Base-by-base conservation (phyloP, 1,284 basidiomycete genomes). In the Sanghuangporus baumii region DNA sequence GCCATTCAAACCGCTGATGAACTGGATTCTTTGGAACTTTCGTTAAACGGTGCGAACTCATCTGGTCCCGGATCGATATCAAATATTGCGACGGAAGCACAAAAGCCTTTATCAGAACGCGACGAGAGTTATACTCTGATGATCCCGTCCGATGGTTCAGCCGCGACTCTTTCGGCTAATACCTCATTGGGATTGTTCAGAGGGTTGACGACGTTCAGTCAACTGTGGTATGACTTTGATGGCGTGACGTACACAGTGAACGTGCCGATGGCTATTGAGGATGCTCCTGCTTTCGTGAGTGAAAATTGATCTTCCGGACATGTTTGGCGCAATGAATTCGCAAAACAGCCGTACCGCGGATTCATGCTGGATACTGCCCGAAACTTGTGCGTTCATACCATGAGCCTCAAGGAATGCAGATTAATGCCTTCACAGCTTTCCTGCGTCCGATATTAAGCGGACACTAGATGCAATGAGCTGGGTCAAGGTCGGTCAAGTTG, bases 391-490 rank as follows among this genome's bases (percentile, higher is more conserved):
- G 6, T 31, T 20, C 48, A 16, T 34, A 26, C 18, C n/a, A 71
- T 3, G 8, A 16, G 23, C 18, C 9, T 46, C n/a, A 12, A 36
- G 37, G 2, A 46, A 14, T 6, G 34, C 14, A 11, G 18, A 6
- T 51, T 40, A 5, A 43, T 23, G 1, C 59, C 26, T 20, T 57
- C 36, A 6, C 65, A 89, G 88, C 71, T 91, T 87, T 75, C 81
- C 88, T 0, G 79, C 88, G 6, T 55, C 71, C 0, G 86, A 89
- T 67, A 83, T 95, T 69, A 80, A 87, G 62, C 82, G 87, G 37
- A 89, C 88, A 6, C 73, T 97, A 18, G 89, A 94, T 67, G 86
- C 89, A 1, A 94, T 95, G 93, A 87, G 87, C 65, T 86, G 84
- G 82, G 89, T 90, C 67, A 97, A 96, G 79, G 85, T 91, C 59